These are phyloP conservation scores for Oidiodendron maius DNA, from an alignment of 495 filamentous ascomycete species.

Conservation along the genomic window DNA sequence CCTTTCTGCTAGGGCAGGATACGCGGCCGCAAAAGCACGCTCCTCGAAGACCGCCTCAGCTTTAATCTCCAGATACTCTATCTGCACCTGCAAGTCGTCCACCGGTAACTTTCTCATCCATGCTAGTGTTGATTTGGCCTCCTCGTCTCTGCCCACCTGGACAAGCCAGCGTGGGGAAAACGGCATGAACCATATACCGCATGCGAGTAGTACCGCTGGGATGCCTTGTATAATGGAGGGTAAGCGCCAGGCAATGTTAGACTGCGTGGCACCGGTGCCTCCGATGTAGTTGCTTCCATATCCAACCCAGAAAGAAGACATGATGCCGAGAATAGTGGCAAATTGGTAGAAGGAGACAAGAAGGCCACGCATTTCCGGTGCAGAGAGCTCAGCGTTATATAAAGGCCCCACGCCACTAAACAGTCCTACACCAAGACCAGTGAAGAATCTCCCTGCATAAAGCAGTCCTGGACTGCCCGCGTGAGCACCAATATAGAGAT, in stretches of 20 bases:
- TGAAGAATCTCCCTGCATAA: constrained; percentile 22
- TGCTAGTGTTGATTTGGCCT: constrained; percentile 38
- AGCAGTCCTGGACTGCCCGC: constrained; percentile 10
- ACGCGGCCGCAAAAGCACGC: constrained; percentile 25
- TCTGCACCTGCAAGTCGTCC: constrained; percentile 9
- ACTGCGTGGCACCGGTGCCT: constrained; percentile 37
- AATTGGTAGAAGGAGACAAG: constrained; percentile 23
- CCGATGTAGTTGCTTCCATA: constrained; percentile 38
- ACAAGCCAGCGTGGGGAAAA: constrained; percentile 54
- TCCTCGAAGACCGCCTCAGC: constrained; percentile 8
- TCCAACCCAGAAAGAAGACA: constrained; percentile 24
- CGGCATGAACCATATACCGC: constrained; percentile 29
- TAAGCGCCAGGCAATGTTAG: constrained; percentile 37
- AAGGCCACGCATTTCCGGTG: constrained; percentile 21
- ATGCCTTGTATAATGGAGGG: constrained; percentile 40
- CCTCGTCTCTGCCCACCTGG: constrained; percentile 36
- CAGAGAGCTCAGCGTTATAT: constrained; percentile 24
- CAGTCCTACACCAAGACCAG: constrained; percentile 20
- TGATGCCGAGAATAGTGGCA: constrained; percentile 23
- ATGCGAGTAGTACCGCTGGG: constrained; percentile 32
- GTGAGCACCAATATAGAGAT: constrained; percentile 16
- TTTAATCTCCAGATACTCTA: constrained; percentile 13
- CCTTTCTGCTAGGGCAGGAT: constrained; percentile 44
- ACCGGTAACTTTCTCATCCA: constrained; percentile 7
- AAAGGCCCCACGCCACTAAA: constrained; percentile 20